Conservation (phyloP, 257 asterid genomes). For the Lithospermum erythrorhizon region DNA sequence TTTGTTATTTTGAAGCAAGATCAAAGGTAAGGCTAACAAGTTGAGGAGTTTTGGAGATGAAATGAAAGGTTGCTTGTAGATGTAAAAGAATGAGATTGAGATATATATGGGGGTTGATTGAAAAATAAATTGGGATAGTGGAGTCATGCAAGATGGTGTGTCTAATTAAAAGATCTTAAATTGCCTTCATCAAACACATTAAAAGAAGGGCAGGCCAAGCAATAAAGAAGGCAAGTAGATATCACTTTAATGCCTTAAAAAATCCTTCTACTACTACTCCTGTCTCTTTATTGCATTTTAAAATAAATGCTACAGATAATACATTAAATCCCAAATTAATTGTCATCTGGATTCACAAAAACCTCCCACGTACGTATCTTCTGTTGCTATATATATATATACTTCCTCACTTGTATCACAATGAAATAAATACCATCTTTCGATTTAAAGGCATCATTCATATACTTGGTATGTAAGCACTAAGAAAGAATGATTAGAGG, state of each 20-base stretch:
- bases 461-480: too few relatives aligned
- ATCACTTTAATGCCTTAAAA: constrained; percentile 40
- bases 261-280: constrained; percentile 20
- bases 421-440: too few relatives aligned
- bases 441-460: too few relatives aligned
- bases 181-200: constrained; percentile 24
- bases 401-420: neutral
- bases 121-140: neutral
- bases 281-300: constrained; percentile 25
- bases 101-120: neutral
- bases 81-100: neutral
- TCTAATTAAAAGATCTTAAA: constrained; percentile 10
- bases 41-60: too few relatives aligned
- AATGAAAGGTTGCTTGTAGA: neutral
- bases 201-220: constrained; percentile 39
- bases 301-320: constrained; percentile 14
- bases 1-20: too few relatives aligned
- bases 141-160: constrained; percentile 24
- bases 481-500: too few relatives aligned
- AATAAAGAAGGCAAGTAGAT: constrained; percentile 47
- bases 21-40: too few relatives aligned
- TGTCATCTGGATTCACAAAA: constrained; percentile 10
- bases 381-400: neutral
- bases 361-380: constrained; percentile 1
- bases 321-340: constrained; percentile 23